Evolutionary conservation across 805 yeast genomes (phyloP), one percentile per base, ranked within the genome.

Genomic region (Ogataea ganodermae): DNA sequence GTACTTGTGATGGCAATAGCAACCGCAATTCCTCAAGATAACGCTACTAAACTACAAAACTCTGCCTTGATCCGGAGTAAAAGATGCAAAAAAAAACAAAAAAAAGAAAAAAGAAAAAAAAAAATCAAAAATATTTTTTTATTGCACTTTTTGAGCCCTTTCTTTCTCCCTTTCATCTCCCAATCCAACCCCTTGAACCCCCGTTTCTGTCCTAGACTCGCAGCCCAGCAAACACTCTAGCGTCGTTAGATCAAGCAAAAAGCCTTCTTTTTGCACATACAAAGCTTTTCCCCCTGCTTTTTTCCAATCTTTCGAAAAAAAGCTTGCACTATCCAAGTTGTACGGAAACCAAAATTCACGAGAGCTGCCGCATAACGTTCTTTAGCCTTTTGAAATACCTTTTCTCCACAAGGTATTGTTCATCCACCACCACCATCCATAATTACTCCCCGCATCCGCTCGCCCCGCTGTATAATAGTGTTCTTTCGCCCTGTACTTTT

Each of bases 341-440:
- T 17, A 16, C 42, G 42, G 32, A 38, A 38, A 38, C 42, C 26
- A 23, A 9, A 12, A 44, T 40, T 32, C 35, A 73, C 78, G 78
- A 69, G 78, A 73, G 78, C 78, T 73, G 78, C 78, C 78, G 78
- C 75, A 65, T 73, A 76, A 61, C 59, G 69, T 59, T 49, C 52
- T 20, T 59, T 39, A 50, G 44, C 38, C 24, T 28, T 38, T 26
- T 40, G 41, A 49, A 32, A 42, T 47, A 43, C 52, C 56, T 48
- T 50, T 26, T 24, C 16, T 16, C 12, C 2, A 21, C 30, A 40
- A 50, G 55, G 50, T 47, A 38, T 45, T 50, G 24, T 32, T 46
- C 48, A 18, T 36, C 33, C 40, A 41, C 42, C 32, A 26, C 10
- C 31, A 23, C 22, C 36, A 30, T 33, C 12, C 30, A 24, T 8